Evolutionary conservation across 1,284 basidiomycete species (phyloP), one percentile per base, ranked within the genome.

Genomic region (Xerocomus minutiporus): DNA sequence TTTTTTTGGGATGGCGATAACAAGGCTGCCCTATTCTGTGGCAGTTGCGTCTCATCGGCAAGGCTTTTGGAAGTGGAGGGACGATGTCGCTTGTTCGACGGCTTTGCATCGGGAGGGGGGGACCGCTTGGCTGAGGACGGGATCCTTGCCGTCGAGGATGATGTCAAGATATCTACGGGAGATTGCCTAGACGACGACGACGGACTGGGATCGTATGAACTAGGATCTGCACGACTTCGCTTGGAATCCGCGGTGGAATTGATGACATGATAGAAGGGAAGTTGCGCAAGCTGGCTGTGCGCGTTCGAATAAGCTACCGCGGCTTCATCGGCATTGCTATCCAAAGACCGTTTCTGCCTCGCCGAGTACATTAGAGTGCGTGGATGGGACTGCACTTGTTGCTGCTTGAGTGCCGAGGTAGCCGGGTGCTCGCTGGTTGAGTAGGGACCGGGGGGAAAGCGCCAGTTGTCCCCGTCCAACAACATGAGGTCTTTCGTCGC

Each of bases 1-100:
- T 93, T 93, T 71, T 95, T 95, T 73, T 95, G 92, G 8, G 86
- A 88, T 0, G 84, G 79, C 0, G 86, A 83, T 15, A 91, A 74
- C 15, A 90, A 72, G 0, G 76, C 64, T 1, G 42, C 50, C 58
- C 61, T 69, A 15, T 50, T 59, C 29, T 58, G 53, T 29, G 56
- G 39, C 12, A 50, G 40, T 5, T 59, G 60, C 5, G 55, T 31
- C 3, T 66, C 67, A 15, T 59, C 61, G 4, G 20, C 23, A 15
- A 46, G 23, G 28, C 50, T 47, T 35, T 48, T 55, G 9, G 64
- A 50, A 31, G 40, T 15, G 28, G 48, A 20, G 4, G 57, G 48
- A 7, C 69, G 60, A 46, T 57, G 54, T 28, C 66, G 77, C 57
- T 82, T 82, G 43, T 67, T 67, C 3, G 65, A 50, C 4, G 52